These are phyloP conservation scores for Scheffersomyces cryptocercus DNA, from an alignment of 1,139 yeast species.

Conservation along the genomic window DNA sequence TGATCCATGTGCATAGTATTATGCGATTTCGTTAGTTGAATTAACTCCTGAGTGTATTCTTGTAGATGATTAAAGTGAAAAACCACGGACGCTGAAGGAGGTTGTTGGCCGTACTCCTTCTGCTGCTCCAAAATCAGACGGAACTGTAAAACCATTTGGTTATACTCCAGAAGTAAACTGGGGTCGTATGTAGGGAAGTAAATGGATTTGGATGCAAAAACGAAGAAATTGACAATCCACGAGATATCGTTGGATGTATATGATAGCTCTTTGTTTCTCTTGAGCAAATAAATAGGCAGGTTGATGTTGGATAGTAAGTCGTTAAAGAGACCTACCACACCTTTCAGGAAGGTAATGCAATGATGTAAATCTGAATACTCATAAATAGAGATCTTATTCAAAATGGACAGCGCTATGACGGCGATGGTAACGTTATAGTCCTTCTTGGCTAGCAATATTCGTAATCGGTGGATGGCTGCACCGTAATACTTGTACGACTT, in stretches of 20 bases:
- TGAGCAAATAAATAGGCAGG: neutral
- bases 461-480: constrained; percentile 18
- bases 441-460: constrained; percentile 14
- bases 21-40: constrained; percentile 4
- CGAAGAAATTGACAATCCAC: constrained; percentile 19
- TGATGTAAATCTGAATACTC: constrained; percentile 21
- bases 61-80: constrained; percentile 16
- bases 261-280: neutral
- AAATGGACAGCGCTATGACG: constrained; percentile 22
- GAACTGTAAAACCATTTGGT: constrained; percentile 13
- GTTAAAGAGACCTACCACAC: constrained; percentile 23
- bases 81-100: constrained; percentile 4
- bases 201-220: constrained; percentile 23
- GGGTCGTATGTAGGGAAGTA: constrained; percentile 24
- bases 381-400: constrained; percentile 27
- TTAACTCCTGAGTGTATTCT: constrained; percentile 7
- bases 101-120: constrained; percentile 1
- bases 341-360: constrained; percentile 25
- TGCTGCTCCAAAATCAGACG: constrained; percentile 4
- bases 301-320: constrained; percentile 13
- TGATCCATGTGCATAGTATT: constrained; percentile 6
- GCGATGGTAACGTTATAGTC: constrained; percentile 22
- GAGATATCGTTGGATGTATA: constrained; percentile 13
- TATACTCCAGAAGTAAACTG: constrained; percentile 20
- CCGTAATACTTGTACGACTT: constrained; percentile 23